Evolutionary conservation across 345 rosid species (phyloP), one percentile per base, ranked within the genome.

Genomic region (Syzygium aqueum): DNA sequence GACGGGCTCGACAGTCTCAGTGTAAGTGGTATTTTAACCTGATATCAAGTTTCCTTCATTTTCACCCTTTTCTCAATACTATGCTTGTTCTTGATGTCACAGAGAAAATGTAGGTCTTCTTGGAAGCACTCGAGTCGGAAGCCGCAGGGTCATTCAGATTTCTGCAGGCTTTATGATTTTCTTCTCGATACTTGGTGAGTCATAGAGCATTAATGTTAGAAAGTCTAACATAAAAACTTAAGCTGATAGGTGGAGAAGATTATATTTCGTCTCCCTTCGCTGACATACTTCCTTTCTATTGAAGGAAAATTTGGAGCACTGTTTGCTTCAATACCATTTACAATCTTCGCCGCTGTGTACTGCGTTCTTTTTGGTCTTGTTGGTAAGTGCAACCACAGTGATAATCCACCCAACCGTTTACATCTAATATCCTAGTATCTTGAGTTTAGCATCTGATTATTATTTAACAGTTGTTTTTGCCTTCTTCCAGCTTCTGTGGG

Each of bases 161-260:
- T 94, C 98, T 40, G 97, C 99, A 59, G 98, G 99, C 73, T 98
- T 98, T 87, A 98, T 98, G 99, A 96, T 98, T 90, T 96, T 98
- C 91, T 96, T 98, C 94, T 95, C 99, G 52, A 92, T 98, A 87
- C 90, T 98, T 53, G 99, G 99, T 97, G 80, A 89, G 94, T 83
- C 27, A 30, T 82, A 56, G 51, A 51, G 49, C 63, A 51, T 87
- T 43, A 43, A 43, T 43, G 46, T 43, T 43, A 5, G 46, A 43
- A 43, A 43, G 46, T 43, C 46, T 43, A 43, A 43, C 46, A 7
- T 43, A 43, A 43, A 43, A 43, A 43, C 46, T 43, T 43, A 43
- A 43, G 46, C 7, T 43, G 46, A 43, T 43, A 43, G 46, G 46
- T 43, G 46, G 46, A 43, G 46, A 43, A 43, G 46, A 43, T 7